Evolutionary conservation across 495 filamentous ascomycete species (phyloP).

Genomic region (Trichoderma gamsii): DNA sequence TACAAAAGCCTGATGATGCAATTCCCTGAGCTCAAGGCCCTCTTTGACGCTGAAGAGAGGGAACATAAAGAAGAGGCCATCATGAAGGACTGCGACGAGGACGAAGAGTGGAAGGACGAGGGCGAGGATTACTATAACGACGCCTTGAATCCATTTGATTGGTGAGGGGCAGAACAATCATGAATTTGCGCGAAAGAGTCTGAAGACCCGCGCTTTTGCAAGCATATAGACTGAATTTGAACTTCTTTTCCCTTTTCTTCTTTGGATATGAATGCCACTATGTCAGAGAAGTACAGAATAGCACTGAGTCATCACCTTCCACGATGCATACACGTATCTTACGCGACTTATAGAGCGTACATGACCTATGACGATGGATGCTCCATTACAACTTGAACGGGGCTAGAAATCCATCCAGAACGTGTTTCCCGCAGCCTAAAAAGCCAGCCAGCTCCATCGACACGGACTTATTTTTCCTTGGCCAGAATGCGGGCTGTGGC

Average conservation of each 20-base stretch:
- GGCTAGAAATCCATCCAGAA: no score
- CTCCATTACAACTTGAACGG: no score
- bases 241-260: neutral
- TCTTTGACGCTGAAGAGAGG: neutral
- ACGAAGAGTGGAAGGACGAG: neutral
- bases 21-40: neutral
- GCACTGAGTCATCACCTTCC: neutral
- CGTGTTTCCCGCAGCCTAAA: neutral
- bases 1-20: neutral
- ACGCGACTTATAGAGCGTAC: no score
- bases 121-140: neutral
- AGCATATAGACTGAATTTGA: neutral
- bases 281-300: neutral
- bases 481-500: slow-evolving; percentile 6
- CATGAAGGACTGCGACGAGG: neutral
- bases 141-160: neutral
- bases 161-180: neutral
- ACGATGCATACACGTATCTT: no score
- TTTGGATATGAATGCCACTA: neutral
- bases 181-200: neutral
- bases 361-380: no score
- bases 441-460: neutral
- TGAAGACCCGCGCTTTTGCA: neutral
- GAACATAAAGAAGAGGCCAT: neutral
- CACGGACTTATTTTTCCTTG: slow-evolving; percentile 13